Evolutionary conservation across 2,329 filamentous ascomycete genomes (phyloP).

Genomic region (Exophiala sp.): DNA sequence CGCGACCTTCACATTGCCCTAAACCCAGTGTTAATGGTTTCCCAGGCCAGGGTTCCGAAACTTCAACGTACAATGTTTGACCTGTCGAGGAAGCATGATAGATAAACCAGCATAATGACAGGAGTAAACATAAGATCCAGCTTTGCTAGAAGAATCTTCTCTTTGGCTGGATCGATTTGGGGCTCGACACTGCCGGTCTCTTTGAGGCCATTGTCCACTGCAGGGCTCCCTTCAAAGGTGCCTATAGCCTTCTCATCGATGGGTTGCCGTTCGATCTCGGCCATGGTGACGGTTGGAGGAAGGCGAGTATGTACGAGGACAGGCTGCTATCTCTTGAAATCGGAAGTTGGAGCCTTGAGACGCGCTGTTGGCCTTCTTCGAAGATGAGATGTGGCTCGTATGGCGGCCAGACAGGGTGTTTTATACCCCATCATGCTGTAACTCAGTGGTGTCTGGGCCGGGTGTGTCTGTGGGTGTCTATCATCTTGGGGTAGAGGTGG

Average conservation of each 20-base stretch:
- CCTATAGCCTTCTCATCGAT: conserved; percentile 13
- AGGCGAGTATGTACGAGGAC: background rate
- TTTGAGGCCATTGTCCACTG: conserved; percentile 3
- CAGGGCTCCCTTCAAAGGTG: background rate
- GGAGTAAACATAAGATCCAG: conserved; percentile 46
- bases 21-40: no score
- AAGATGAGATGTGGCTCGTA: no score
- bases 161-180: conserved; percentile 42
- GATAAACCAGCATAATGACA: conserved; percentile 52
- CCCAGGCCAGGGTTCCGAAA: no score
- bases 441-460: background rate
- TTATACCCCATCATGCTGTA: background rate
- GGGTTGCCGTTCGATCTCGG: conserved; percentile 2
- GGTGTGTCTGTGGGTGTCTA: background rate
- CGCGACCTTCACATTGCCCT: conserved; percentile 45
- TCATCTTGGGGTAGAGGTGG: background rate
- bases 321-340: background rate
- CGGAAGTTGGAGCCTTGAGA: background rate
- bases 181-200: conserved; percentile 3
- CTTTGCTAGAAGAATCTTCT: conserved; percentile 44
- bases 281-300: conserved; percentile 5
- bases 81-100: conserved; percentile 52
- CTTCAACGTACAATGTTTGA: conserved; percentile 42
- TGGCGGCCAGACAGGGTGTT: no score
- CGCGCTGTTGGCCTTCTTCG: no score